A percentile compares a stretch with the other conserved stretches of the same genome.
Conservation (phyloP, 2,329 filamentous ascomycete genomes). For the Neobulgaria alba region DNA sequence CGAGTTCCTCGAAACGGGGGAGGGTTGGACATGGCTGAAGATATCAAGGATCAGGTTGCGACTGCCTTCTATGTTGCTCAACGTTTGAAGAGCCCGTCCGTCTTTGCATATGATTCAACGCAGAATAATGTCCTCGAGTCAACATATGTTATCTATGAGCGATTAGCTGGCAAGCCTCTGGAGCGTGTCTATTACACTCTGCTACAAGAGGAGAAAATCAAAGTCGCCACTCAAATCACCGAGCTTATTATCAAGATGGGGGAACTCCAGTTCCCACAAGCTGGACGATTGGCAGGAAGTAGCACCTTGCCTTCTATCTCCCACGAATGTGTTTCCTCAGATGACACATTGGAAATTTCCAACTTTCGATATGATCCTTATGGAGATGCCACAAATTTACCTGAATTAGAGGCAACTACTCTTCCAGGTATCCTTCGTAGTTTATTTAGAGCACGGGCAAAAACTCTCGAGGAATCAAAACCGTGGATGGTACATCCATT, state of each 20-base stretch:
- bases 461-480: slow-evolving; percentile 1
- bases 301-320: slow-evolving; percentile 1
- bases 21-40: background rate
- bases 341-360: slow-evolving; percentile 1
- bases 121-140: slow-evolving; percentile 10
- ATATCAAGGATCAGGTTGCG: slow-evolving; percentile 14
- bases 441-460: background rate
- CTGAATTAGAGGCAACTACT: background rate
- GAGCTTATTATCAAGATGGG: slow-evolving; percentile 10
- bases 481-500: background rate
- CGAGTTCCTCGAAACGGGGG: slow-evolving; percentile 8
- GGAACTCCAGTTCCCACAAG: background rate
- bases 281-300: slow-evolving; percentile 6
- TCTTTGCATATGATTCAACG: slow-evolving; percentile 13
- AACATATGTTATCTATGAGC: slow-evolving; percentile 11
- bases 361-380: slow-evolving; percentile 2
- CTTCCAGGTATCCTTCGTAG: background rate
- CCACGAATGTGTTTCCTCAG: background rate
- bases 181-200: slow-evolving; percentile 6
- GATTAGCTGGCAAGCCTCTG: slow-evolving; percentile 7
- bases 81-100: slow-evolving; percentile 1
- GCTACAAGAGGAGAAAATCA: slow-evolving; percentile 10
- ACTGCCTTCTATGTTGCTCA: slow-evolving; percentile 6
- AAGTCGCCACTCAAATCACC: slow-evolving; percentile 8
- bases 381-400: background rate